phyloP scores from a whole-genome alignment of 2,329 filamentous ascomycete genomes.

The Paraconiothyrium brasiliense region DNA sequence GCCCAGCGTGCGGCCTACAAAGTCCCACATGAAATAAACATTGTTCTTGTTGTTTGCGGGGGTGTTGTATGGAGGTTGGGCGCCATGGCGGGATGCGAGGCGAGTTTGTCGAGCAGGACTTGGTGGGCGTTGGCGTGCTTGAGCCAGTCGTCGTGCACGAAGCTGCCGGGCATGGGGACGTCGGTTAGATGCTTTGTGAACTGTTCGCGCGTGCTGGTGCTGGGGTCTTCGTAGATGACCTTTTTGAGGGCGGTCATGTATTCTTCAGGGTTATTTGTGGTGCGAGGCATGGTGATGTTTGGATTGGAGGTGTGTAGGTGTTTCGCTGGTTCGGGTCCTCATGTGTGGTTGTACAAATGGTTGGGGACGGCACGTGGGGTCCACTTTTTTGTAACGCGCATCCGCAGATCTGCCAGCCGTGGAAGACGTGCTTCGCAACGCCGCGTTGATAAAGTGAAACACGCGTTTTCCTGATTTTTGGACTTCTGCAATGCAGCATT shows the following conservation, averaged over 20 bases:
- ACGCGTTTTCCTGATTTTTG: neutral
- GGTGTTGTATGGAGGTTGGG: conserved; percentile 8
- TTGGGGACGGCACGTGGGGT: neutral
- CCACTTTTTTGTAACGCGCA: neutral
- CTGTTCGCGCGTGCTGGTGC: conserved; percentile 5
- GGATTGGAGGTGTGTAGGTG: neutral
- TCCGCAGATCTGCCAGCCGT: neutral
- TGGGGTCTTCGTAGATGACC: neutral
- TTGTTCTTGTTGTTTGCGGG: conserved; percentile 5
- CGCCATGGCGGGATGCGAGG: conserved; percentile 1
- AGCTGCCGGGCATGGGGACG: neutral
- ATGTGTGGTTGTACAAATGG: neutral
- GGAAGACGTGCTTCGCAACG: neutral
- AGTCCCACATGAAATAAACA: conserved; percentile 9
- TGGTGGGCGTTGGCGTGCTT: neutral
- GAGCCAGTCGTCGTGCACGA: conserved; percentile 1
- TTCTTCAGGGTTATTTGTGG: neutral
- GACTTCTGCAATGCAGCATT: neutral
- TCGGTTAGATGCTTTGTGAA: neutral
- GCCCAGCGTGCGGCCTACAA: conserved; percentile 1
- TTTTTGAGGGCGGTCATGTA: neutral
- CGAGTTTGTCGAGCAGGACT: neutral
- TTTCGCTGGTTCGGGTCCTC: neutral
- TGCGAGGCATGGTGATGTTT: neutral
- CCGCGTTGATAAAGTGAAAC: neutral